These are phyloP conservation scores for Aegilops speltoides DNA, from an alignment of 176 grass and related monocot genomes.

Conservation along the genomic window DNA sequence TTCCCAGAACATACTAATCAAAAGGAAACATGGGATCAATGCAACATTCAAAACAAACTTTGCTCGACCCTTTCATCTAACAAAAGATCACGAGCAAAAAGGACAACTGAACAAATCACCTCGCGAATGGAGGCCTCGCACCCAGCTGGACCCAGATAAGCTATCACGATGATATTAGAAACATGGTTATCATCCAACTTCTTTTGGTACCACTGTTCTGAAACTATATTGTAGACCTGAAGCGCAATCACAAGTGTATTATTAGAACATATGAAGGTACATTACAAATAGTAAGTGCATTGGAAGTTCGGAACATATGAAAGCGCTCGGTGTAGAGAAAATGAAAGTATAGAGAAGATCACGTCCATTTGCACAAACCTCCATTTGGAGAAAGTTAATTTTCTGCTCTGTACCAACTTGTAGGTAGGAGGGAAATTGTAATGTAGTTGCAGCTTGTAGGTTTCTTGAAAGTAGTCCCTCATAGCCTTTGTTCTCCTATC, in stretches of 20 bases:
- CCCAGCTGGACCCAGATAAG: slow-evolving; percentile 11
- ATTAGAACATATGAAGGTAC: neutral
- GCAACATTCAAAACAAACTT: neutral
- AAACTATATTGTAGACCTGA: slow-evolving; percentile 56
- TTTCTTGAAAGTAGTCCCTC: slow-evolving; percentile 55
- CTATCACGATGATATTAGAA: slow-evolving; percentile 20
- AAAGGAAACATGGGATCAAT: neutral
- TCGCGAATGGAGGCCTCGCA: slow-evolving; percentile 33
- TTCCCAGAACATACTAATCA: slow-evolving; percentile 35
- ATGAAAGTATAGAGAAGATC: neutral
- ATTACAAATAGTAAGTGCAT: neutral
- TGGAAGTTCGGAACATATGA: no score
- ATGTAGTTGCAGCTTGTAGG: slow-evolving; percentile 34
- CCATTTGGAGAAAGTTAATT: slow-evolving; percentile 64
- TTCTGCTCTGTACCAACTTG: slow-evolving; percentile 61
- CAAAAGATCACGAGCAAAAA: neutral
- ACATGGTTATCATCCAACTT: slow-evolving; percentile 39
- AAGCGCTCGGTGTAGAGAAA: no score
- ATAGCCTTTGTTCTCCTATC: neutral
- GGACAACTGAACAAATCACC: neutral
- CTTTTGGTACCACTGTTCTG: slow-evolving; percentile 55
- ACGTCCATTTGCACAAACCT: slow-evolving; percentile 39
- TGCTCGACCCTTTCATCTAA: neutral
- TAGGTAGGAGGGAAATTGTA: slow-evolving; percentile 50
- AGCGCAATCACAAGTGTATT: neutral